Evolutionary conservation across 2,329 filamentous ascomycete genomes (phyloP).

Genomic region (Fusarium praegraminearum): DNA sequence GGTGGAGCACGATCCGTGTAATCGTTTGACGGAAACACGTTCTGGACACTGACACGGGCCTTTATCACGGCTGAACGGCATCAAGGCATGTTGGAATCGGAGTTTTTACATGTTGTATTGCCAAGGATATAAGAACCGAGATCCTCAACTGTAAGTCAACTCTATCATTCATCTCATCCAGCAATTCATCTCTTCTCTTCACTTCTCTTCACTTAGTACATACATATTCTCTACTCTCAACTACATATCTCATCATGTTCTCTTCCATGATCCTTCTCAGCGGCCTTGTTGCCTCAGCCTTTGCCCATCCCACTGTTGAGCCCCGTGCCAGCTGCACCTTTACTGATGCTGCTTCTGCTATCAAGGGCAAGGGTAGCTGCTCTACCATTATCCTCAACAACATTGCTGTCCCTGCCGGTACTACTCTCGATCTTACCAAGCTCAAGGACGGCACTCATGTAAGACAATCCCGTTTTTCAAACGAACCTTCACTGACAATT

Average conservation of each 20-base stretch:
- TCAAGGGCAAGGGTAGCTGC: conserved; percentile 63
- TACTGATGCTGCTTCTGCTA: conserved; percentile 61
- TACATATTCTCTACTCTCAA: not conserved
- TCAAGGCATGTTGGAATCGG: not conserved
- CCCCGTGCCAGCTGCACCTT: conserved; percentile 63
- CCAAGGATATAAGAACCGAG: not conserved
- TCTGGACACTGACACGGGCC: not conserved
- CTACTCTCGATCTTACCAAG: conserved; percentile 68
- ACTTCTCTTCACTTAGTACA: conserved; percentile 13
- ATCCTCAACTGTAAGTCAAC: not conserved
- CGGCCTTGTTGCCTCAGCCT: conserved; percentile 45
- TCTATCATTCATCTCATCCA: not conserved
- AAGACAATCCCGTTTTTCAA: fast-evolving
- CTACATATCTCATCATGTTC: conserved; percentile 19
- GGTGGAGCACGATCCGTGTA: conserved; percentile 13
- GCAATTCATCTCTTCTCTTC: conserved; percentile 5
- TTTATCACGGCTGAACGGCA: conserved; percentile 28
- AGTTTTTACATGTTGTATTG: too few species aligned
- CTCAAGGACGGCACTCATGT: conserved; percentile 61
- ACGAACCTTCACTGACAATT: not conserved
- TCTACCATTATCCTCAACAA: conserved; percentile 65
- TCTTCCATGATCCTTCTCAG: conserved; percentile 45
- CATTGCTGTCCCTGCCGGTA: conserved; percentile 68
- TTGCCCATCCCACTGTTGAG: conserved; percentile 43
- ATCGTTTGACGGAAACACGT: conserved; percentile 3